These are phyloP conservation scores for Heterobasidion irregulare DNA, from an alignment of 1,284 basidiomycete genomes.

Conservation along the genomic window DNA sequence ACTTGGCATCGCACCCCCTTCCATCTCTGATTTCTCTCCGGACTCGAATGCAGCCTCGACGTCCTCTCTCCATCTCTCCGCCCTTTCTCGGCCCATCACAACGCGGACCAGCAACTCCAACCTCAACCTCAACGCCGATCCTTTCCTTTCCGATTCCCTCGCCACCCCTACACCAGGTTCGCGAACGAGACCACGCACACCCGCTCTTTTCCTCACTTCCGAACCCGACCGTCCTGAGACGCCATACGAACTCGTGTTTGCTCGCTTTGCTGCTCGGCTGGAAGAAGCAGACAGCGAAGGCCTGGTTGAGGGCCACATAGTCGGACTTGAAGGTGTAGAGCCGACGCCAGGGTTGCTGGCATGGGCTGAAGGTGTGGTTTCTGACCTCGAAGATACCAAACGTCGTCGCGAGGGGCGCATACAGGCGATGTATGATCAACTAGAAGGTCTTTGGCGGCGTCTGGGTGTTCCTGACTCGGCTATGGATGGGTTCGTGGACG, in stretches of 20 bases:
- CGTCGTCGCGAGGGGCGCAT: slow-evolving; percentile 65
- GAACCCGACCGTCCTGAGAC: slow-evolving; percentile 23
- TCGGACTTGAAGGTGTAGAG: slow-evolving; percentile 51
- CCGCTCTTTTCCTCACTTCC: slow-evolving; percentile 14
- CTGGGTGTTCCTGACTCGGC: slow-evolving; percentile 65
- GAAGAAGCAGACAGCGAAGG: slow-evolving; percentile 53
- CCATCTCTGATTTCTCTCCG: slow-evolving; percentile 36
- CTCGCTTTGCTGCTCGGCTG: slow-evolving; percentile 49
- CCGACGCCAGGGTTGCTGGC: slow-evolving; percentile 55
- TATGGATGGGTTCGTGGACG: slow-evolving; percentile 79
- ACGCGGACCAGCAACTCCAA: neutral
- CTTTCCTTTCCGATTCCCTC: slow-evolving; percentile 31
- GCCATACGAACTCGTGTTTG: slow-evolving; percentile 52
- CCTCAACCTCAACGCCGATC: slow-evolving; percentile 28
- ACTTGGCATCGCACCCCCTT: slow-evolving; percentile 58
- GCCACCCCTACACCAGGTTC: slow-evolving; percentile 25
- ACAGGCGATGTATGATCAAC: slow-evolving; percentile 80
- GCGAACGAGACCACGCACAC: slow-evolving; percentile 14
- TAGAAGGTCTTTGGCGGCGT: slow-evolving; percentile 75
- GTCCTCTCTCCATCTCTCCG: slow-evolving; percentile 28
- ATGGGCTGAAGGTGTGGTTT: slow-evolving; percentile 53
- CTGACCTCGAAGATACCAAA: slow-evolving; percentile 63
- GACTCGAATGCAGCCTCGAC: slow-evolving; percentile 26
- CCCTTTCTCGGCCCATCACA: slow-evolving; percentile 29
- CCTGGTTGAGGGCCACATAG: slow-evolving; percentile 31